These are phyloP conservation scores for Raddia guianensis DNA, from an alignment of 176 grass and related monocot species.

Conservation along the genomic window DNA sequence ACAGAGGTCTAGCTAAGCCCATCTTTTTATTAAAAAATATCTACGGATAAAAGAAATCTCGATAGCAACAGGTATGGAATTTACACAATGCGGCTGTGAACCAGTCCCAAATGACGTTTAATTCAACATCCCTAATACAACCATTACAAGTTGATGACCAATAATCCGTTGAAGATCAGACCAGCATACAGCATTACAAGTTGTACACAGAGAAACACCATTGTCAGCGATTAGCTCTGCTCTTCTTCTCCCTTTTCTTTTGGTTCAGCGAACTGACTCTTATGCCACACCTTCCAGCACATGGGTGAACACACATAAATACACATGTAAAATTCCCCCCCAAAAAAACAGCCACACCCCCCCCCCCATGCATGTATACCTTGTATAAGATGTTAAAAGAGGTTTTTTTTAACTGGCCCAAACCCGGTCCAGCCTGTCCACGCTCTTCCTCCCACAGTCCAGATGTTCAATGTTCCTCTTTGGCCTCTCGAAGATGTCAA, in stretches of 20 bases:
- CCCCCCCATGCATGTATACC: slow-evolving; percentile 38
- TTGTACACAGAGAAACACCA: slow-evolving; percentile 37
- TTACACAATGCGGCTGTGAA: slow-evolving; percentile 32
- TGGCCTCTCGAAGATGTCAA: slow-evolving; percentile 64
- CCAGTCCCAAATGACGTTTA: slow-evolving; percentile 12
- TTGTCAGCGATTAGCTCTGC: slow-evolving; percentile 32
- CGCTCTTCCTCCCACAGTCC: slow-evolving; percentile 71
- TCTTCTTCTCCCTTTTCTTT: slow-evolving; percentile 20
- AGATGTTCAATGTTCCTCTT: slow-evolving; percentile 70
- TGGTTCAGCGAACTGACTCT: slow-evolving; percentile 17
- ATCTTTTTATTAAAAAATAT: not conserved
- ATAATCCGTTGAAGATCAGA: slow-evolving; percentile 8
- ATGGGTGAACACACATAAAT: slow-evolving; percentile 48
- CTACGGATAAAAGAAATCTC: not conserved
- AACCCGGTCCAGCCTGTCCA: slow-evolving; percentile 86
- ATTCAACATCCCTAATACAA: slow-evolving; percentile 25
- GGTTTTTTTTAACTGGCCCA: slow-evolving; percentile 63
- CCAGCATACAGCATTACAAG: slow-evolving; percentile 25
- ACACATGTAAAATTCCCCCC: slow-evolving; percentile 37
- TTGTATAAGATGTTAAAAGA: slow-evolving; percentile 48
- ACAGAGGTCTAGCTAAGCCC: too few relatives aligned
- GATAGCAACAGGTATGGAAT: slow-evolving; percentile 10
- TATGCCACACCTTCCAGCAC: slow-evolving; percentile 41
- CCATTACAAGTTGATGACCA: not conserved
- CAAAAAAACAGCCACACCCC: slow-evolving; percentile 40